phyloP scores from a whole-genome alignment of 176 grass and related monocot species.

The Eleusine coracana region DNA sequence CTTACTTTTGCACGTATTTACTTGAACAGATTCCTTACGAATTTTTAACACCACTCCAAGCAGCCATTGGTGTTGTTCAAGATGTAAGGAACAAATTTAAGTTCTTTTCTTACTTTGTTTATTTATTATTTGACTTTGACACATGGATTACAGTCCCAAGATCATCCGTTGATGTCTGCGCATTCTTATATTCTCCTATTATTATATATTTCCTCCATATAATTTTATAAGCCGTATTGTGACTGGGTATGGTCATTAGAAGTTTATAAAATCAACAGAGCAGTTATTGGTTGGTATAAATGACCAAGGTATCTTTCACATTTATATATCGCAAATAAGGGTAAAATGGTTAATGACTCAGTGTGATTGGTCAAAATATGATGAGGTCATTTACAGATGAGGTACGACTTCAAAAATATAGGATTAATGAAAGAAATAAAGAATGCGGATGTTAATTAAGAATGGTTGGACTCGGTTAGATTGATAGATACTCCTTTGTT shows the following conservation, averaged over 20 bases:
- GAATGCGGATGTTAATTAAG: not conserved
- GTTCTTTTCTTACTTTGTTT: not conserved
- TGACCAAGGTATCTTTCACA: not conserved
- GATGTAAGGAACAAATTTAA: slow-evolving; percentile 47
- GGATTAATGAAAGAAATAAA: not conserved
- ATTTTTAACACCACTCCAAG: slow-evolving; percentile 77
- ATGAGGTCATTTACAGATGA: not conserved
- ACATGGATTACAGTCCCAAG: not conserved
- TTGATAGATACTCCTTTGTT: not conserved
- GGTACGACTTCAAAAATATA: not conserved
- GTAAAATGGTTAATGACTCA: not conserved
- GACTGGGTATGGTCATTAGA: not conserved
- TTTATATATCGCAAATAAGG: not conserved
- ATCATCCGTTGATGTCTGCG: not conserved
- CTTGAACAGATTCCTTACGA: slow-evolving; percentile 66
- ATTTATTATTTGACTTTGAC: not conserved
- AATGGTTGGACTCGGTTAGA: not conserved
- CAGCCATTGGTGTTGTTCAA: slow-evolving; percentile 80
- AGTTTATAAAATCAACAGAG: not conserved
- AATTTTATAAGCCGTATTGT: not conserved
- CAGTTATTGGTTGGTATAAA: not conserved
- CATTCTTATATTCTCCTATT: not conserved
- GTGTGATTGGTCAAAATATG: not conserved
- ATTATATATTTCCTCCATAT: not conserved
- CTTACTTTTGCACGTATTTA: slow-evolving; percentile 14